Evolutionary conservation across 345 rosid genomes (phyloP).

Genomic region (Orychophragmus violaceus): DNA sequence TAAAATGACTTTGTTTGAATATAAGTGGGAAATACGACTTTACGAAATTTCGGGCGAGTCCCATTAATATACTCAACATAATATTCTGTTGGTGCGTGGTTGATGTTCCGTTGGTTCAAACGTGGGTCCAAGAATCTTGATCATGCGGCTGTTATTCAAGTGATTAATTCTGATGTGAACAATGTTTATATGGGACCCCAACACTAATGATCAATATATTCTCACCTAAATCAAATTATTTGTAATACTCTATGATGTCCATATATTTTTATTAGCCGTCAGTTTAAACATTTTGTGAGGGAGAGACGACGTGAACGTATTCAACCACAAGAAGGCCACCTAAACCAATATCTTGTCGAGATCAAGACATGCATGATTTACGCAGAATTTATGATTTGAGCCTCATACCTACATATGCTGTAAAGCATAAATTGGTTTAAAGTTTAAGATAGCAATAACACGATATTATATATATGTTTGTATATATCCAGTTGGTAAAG

Average conservation of each 20-base stretch:
- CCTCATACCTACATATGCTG: constrained; percentile 18
- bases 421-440: background rate
- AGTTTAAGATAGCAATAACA: too few relatives aligned
- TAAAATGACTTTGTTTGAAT: constrained; percentile 1
- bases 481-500: too few relatives aligned
- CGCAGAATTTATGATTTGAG: constrained; percentile 12
- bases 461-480: too few relatives aligned
- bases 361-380: constrained; percentile 22
- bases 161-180: constrained; percentile 16
- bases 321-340: background rate
- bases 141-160: constrained; percentile 14
- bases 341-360: constrained; percentile 14
- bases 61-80: constrained; percentile 17
- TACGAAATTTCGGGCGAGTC: constrained; percentile 8
- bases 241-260: background rate
- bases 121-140: constrained; percentile 27
- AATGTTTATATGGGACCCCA: background rate
- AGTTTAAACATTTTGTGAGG: constrained; percentile 10
- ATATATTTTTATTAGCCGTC: constrained; percentile 6
- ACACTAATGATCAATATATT: background rate
- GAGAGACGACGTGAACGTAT: constrained; percentile 17
- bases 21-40: constrained; percentile 12
- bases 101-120: constrained; percentile 5
- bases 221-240: constrained; percentile 12
- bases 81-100: constrained; percentile 24